These are phyloP conservation scores for Hibiscus syriacus DNA, from an alignment of 345 rosid genomes.

Conservation along the genomic window DNA sequence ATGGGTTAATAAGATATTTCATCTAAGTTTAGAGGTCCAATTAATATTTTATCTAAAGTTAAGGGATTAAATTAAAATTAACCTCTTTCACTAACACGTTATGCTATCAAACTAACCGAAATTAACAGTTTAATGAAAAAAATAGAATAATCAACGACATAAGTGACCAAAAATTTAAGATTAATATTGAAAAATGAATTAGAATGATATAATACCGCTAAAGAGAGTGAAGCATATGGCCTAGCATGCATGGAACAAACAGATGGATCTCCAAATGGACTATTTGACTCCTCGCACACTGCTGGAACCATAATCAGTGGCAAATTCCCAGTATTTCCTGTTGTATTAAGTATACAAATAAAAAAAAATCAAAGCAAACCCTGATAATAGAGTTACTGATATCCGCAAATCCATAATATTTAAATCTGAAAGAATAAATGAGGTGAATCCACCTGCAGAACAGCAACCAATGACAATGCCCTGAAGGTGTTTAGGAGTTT, in stretches of 20 bases:
- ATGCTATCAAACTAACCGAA: too few species aligned
- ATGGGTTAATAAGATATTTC: too few species aligned
- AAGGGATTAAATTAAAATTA: too few species aligned
- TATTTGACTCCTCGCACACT: conserved; percentile 52
- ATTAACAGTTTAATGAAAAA: too few species aligned
- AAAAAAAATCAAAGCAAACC: not conserved
- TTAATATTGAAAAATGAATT: not conserved
- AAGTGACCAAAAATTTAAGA: too few species aligned
- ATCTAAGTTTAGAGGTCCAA: too few species aligned
- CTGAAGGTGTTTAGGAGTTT: conserved; percentile 33
- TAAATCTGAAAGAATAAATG: not conserved
- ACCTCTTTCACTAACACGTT: too few species aligned
- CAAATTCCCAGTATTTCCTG: conserved; percentile 67
- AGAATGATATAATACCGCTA: conserved; percentile 34
- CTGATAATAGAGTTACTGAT: too few species aligned
- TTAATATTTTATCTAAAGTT: too few species aligned
- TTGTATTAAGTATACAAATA: not conserved
- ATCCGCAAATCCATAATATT: too few species aligned
- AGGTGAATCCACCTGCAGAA: conserved; percentile 27
- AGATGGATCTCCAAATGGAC: conserved; percentile 57
- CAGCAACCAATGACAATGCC: conserved; percentile 30
- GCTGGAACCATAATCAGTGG: conserved; percentile 62
- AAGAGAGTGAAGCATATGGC: conserved; percentile 58
- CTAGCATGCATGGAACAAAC: conserved; percentile 37
- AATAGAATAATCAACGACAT: too few species aligned